phyloP scores from a whole-genome alignment of 1,284 basidiomycete species.

The Ganoderma lingzhi region DNA sequence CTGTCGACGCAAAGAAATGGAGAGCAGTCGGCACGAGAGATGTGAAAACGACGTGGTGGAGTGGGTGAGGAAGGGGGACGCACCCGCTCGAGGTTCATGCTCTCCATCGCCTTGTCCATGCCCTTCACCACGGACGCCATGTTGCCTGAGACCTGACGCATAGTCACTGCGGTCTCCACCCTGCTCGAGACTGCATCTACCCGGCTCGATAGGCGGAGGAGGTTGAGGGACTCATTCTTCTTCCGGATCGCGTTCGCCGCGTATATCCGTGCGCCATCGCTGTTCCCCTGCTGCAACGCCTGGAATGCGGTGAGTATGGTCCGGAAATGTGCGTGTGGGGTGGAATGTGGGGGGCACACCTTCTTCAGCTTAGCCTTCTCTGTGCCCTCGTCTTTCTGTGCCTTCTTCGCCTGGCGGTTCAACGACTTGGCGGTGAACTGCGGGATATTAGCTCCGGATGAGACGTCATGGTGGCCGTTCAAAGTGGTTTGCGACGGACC shows the following conservation, averaged over 20 bases:
- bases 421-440: conserved; percentile 97
- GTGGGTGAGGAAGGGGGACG: conserved; percentile 39
- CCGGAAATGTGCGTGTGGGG: not conserved
- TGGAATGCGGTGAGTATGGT: conserved; percentile 43
- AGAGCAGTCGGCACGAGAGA: not conserved
- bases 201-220: conserved; percentile 86
- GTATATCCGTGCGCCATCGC: conserved; percentile 98
- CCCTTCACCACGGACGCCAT: conserved; percentile 97
- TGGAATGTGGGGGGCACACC: conserved; percentile 51
- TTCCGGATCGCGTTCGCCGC: conserved; percentile 98
- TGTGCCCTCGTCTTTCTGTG: conserved; percentile 88
- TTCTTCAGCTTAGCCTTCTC: conserved; percentile 94
- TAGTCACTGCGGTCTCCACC: conserved; percentile 99
- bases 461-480: conserved; percentile 19
- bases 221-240: conserved; percentile 94
- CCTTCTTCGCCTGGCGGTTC: conserved; percentile 93
- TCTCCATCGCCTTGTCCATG: conserved; percentile 99
- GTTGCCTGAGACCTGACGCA: conserved; percentile 93
- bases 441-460: conserved; percentile 20
- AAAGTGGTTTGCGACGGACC: conserved; percentile 49
- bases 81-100: conserved; percentile 97
- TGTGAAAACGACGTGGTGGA: not conserved
- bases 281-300: conserved; percentile 97
- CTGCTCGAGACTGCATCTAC: conserved; percentile 97
- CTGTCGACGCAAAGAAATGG: conserved; percentile 49